Evolutionary conservation across 1,284 basidiomycete genomes (phyloP), one percentile per base, ranked within the genome.

Genomic region (Trichosporon sp.): DNA sequence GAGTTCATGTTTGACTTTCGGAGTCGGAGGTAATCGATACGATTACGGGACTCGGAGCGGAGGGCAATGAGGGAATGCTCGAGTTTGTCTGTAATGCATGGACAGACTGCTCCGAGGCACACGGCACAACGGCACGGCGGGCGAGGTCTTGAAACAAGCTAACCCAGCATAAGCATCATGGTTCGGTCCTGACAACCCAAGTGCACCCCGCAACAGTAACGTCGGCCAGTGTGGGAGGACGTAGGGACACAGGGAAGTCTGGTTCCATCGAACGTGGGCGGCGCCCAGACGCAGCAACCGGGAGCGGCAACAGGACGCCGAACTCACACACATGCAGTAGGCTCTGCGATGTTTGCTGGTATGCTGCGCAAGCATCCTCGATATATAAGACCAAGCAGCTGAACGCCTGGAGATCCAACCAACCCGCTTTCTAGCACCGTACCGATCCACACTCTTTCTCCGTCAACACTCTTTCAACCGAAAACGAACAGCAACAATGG

Each of bases 151-250:
- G 51, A 54, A 54, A 54, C 51, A 54, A 6, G 51, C 51, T 54
- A 54, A 54, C 51, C 19, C 51, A 10, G 51, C 51, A 26, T 26
- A 54, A 54, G 51, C 51, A 21, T 54, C 51, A 54, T 19, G 26
- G 51, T 54, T 54, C 21, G 51, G 51, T 54, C 51, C 51, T 54
- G 51, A 54, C 51, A 8, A 21, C 51, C 21, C 51, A 10, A 54
- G 19, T 26, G 11, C 21, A 26, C 19, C 51, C 51, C 51, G 51
- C 21, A 54, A 26, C 6, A 26, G 51, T 54, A 54, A 54, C 51
- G 51, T 26, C 10, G 16, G 19, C 21, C 19, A 26, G 51, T 8
- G 21, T 54, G 19, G 14, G 48, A 6, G 19, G 5, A 14, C 14
- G n/a, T 19, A 19, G 6, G 19, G 46, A n/a, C 19, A 11, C 51